phyloP scores from a whole-genome alignment of 495 filamentous ascomycete genomes.

The Amorphotheca resinae region DNA sequence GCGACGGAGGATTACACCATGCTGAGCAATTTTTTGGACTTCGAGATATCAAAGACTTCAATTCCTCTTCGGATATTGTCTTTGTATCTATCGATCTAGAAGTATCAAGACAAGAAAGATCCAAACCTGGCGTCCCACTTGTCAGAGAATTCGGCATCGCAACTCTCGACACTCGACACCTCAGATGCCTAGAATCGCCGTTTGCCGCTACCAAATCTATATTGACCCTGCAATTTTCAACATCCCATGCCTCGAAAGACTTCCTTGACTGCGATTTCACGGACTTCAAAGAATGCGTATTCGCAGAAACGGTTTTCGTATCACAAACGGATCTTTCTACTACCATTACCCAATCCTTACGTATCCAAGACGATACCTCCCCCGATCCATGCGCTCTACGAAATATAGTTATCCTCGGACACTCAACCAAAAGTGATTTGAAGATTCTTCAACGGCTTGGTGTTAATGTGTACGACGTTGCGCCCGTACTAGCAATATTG shows the following conservation, averaged over 20 bases:
- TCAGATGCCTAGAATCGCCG: background rate
- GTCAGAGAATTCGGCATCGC: conserved; percentile 10
- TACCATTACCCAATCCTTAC: conserved; percentile 1
- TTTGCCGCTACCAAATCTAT: background rate
- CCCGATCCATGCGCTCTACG: conserved; percentile 25
- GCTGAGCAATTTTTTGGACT: conserved; percentile 3
- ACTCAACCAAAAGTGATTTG: conserved; percentile 51
- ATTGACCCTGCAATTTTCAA: conserved; percentile 9
- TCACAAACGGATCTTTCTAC: background rate
- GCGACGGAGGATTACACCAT: background rate
- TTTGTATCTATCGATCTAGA: conserved; percentile 7
- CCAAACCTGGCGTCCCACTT: conserved; percentile 3
- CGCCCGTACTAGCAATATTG: conserved; percentile 45
- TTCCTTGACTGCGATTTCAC: conserved; percentile 7
- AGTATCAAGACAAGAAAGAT: conserved; percentile 3
- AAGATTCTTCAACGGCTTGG: conserved; percentile 46
- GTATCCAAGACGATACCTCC: conserved; percentile 2
- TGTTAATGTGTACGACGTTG: conserved; percentile 39
- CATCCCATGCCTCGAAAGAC: conserved; percentile 8
- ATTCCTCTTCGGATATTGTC: conserved; percentile 1
- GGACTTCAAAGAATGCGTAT: conserved; percentile 9
- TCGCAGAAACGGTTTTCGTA: conserved; percentile 5
- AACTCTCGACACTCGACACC: conserved; percentile 8
- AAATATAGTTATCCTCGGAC: conserved; percentile 65
- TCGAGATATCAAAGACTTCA: background rate